These are phyloP conservation scores for Rhizoclosmatium globosum DNA, from an alignment of 192 early-diverging fungal genomes.

Conservation along the genomic window DNA sequence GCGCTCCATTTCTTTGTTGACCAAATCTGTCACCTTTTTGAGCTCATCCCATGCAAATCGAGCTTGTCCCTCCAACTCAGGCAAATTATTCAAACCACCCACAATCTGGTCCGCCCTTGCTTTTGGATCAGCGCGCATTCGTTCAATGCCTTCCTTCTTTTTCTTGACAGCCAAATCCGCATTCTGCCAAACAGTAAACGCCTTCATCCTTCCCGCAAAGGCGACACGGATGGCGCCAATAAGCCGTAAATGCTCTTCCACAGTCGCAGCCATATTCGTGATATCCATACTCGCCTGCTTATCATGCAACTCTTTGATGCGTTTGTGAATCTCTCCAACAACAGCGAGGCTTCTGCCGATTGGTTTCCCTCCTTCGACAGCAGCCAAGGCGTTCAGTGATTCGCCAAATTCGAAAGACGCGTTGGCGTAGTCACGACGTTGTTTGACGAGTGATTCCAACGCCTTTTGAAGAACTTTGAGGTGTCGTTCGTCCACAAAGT, in stretches of 20 bases:
- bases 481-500: conserved; percentile 76
- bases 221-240: conserved; percentile 84
- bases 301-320: conserved; percentile 80
- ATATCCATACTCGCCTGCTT: conserved; percentile 82
- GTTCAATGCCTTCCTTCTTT: conserved; percentile 55
- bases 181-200: conserved; percentile 73
- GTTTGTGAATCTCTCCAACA: conserved; percentile 82
- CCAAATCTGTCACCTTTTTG: conserved; percentile 75
- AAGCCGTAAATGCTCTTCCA: conserved; percentile 90
- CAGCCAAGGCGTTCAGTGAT: conserved; percentile 75
- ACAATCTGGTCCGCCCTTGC: conserved; percentile 9
- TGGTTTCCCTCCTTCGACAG: conserved; percentile 73
- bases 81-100: conserved; percentile 24
- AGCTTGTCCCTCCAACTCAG: conserved; percentile 22
- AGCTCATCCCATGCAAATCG: conserved; percentile 63
- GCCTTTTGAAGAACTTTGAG: conserved; percentile 79
- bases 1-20: conserved; percentile 77
- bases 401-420: conserved; percentile 86
- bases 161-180: conserved; percentile 74
- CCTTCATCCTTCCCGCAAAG: conserved; percentile 77
- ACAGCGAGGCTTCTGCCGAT: conserved; percentile 72
- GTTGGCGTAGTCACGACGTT: conserved; percentile 42
- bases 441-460: conserved; percentile 73
- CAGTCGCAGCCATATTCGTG: conserved; percentile 74
- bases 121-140: background rate